Evolutionary conservation across 2,329 filamentous ascomycete species (phyloP).

Genomic region (Monosporascus sp.): DNA sequence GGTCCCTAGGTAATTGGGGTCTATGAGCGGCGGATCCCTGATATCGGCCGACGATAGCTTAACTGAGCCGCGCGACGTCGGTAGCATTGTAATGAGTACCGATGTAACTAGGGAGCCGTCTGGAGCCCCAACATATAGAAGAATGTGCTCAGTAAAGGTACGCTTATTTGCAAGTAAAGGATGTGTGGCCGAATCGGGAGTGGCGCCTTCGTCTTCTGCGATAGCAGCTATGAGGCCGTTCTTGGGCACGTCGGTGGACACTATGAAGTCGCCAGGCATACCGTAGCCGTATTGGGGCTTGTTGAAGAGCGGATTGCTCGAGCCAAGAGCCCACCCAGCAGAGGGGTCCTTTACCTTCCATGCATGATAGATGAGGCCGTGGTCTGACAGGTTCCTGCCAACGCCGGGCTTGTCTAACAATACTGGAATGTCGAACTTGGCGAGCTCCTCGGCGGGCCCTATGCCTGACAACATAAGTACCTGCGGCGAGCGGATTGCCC

Average conservation of each 20-base stretch:
- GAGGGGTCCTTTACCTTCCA: constrained; percentile 29
- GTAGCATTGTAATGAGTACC: constrained; percentile 17
- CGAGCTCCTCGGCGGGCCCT: constrained; percentile 18
- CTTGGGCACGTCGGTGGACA: constrained; percentile 20
- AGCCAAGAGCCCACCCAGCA: constrained; percentile 26
- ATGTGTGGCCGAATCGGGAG: constrained; percentile 24
- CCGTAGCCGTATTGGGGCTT: constrained; percentile 32
- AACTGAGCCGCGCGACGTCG: constrained; percentile 23
- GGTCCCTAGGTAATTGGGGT: constrained; percentile 26
- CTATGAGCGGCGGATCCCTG: constrained; percentile 12
- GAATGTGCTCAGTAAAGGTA: constrained; percentile 9
- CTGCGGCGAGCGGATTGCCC: constrained; percentile 21
- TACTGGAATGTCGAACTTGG: constrained; percentile 26
- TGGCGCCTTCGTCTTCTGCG: constrained; percentile 26
- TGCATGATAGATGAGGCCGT: constrained; percentile 20
- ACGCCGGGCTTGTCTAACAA: constrained; percentile 23
- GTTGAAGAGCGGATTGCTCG: constrained; percentile 29
- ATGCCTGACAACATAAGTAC: constrained; percentile 26
- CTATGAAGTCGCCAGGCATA: constrained; percentile 32
- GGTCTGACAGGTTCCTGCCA: constrained; percentile 19
- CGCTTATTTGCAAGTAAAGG: constrained; percentile 22
- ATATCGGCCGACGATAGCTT: constrained; percentile 12
- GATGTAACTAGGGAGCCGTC: constrained; percentile 8
- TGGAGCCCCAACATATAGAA: constrained; percentile 6
- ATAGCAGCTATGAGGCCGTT: constrained; percentile 27